Evolutionary conservation across 202 grass and related monocot species (phyloP), one percentile per base, ranked within the genome.

Genomic region (Musa balbisiana): DNA sequence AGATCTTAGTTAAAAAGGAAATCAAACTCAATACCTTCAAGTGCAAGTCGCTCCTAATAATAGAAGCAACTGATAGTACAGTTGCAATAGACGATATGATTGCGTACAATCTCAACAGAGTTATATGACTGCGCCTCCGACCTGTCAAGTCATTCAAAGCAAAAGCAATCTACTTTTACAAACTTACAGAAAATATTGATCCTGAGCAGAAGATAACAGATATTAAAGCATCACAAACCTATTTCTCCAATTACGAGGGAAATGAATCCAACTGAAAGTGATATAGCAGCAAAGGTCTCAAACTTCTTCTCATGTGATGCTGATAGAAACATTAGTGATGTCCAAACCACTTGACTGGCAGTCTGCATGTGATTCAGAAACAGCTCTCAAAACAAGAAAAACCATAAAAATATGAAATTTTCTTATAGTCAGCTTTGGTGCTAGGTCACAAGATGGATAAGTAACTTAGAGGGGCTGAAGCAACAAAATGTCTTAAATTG

Each of bases 211-310:
- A 71, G 19, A 59, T 71, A 26, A 63, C 56, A 19, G 76, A 4
- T 49, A 52, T 50, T 9, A 1, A 19, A 49, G 19, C 62, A 72
- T 51, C 21, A 80, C 53, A 70, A 73, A 97, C 93, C 93, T 84
- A 93, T 71, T 84, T 97, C 93, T 72, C 93, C 93, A 51, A 97
- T 62, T 70, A 89, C 11, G 78, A 97, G 73, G 23, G 93, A 89
- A 78, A 97, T 54, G 70, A 97, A 64, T 55, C 90, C 93, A 51
- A 86, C 82, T 5, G 83, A 80, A 63, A 84, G 23, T 6, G 90
- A 91, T 53, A 93, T 26, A 19, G 89, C 49, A 20, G 86, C 80
- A 77, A 89, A 81, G 80, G 83, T 86, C 78, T 97, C 83, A 24
- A 79, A 2, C 69, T 86, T 79, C 69, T 76, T 22, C 11, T 76